Conservation (phyloP, 306 rosid species). For the Quercus wislizeni region DNA sequence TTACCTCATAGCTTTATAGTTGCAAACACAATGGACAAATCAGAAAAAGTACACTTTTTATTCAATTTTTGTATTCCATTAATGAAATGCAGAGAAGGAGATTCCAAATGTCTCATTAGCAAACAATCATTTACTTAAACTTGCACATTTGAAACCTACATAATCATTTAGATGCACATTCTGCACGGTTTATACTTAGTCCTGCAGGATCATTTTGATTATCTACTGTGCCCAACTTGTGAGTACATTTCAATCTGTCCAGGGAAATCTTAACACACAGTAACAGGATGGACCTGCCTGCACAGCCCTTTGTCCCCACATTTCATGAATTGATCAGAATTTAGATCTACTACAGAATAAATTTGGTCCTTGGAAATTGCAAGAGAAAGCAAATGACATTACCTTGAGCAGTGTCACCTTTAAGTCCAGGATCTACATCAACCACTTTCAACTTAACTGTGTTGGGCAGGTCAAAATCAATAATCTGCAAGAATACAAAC, state of each 20-base stretch:
- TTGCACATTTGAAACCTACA: background rate
- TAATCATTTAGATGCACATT: background rate
- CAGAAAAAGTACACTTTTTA: background rate
- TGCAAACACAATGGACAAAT: background rate
- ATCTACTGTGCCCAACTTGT: background rate
- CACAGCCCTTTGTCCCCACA: background rate
- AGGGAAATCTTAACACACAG: background rate
- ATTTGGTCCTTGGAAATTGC: conserved; percentile 14
- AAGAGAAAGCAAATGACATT: conserved; percentile 22
- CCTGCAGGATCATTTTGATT: background rate
- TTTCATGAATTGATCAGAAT: conserved; percentile 11
- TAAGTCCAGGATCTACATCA: conserved; percentile 82
- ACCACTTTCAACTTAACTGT: conserved; percentile 57
- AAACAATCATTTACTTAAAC: background rate
- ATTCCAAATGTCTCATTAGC: background rate
- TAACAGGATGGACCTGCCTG: background rate
- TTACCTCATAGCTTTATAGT: background rate
- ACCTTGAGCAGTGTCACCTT: conserved; percentile 93
- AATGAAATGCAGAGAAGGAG: background rate
- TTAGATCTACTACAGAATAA: background rate
- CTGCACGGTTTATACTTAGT: background rate
- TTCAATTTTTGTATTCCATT: background rate
- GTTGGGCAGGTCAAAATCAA: conserved; percentile 76
- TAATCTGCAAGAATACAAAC: conserved; percentile 49
- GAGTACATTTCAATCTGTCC: background rate